Conservation (phyloP, 306 rosid species). For the Fragaria iinumae region DNA sequence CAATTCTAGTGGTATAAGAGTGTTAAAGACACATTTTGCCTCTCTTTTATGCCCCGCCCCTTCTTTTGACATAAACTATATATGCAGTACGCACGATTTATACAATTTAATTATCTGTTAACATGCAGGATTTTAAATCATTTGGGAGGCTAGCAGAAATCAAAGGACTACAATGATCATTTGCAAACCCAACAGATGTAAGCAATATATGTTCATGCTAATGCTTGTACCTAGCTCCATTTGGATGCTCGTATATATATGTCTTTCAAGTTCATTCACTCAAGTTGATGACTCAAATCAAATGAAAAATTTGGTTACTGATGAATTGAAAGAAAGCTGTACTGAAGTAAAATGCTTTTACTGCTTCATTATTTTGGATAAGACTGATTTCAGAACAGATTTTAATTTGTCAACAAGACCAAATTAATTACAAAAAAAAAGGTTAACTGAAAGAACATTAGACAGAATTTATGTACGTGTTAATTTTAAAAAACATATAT, state of each 20-base stretch:
- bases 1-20: conserved; percentile 25
- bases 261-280: background rate
- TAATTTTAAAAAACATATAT: too few species aligned
- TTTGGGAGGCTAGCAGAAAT: conserved; percentile 16
- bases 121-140: conserved; percentile 29
- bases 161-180: background rate
- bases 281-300: background rate
- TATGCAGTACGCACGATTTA: background rate
- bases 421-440: background rate
- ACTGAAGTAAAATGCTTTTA: background rate
- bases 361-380: background rate
- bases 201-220: background rate
- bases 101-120: background rate
- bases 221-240: background rate
- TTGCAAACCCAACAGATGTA: background rate
- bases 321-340: background rate
- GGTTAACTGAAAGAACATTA: too few species aligned
- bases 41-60: background rate
- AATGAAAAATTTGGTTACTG: background rate
- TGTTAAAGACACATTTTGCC: background rate
- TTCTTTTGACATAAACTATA: background rate
- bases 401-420: background rate
- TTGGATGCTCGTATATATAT: background rate
- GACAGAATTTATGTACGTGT: too few species aligned
- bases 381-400: background rate